A percentile compares a stretch with the other conserved stretches of the same genome.
Evolutionary conservation across 176 grass and related monocot species (phyloP).

Genomic region (Aegilops sharonensis): DNA sequence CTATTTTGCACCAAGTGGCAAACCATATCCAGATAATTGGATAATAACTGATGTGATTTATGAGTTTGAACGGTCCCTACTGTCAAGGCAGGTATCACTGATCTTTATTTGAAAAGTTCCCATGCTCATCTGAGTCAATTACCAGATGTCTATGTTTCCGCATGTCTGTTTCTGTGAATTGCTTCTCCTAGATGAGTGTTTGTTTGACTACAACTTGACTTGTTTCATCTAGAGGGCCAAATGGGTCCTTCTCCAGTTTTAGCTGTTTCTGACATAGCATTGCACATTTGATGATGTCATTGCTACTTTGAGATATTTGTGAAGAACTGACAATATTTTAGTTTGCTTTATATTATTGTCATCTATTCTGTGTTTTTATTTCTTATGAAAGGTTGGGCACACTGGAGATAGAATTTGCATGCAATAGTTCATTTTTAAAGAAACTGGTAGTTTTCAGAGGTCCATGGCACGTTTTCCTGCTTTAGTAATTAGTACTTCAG

Average conservation of each 20-base stretch:
- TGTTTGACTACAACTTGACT: slow-evolving; percentile 8
- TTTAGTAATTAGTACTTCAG: background rate
- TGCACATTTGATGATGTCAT: background rate
- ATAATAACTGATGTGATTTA: slow-evolving; percentile 96
- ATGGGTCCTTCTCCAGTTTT: background rate
- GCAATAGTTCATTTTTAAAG: background rate
- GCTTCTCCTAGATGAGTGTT: background rate
- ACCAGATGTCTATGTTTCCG: background rate
- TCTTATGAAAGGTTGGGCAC: background rate
- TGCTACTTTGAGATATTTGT: slow-evolving; percentile 2
- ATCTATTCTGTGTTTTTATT: slow-evolving; percentile 2
- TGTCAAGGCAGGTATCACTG: slow-evolving; percentile 88
- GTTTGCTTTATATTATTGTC: background rate
- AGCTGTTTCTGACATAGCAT: background rate
- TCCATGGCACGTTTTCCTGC: background rate
- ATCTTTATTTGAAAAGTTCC: slow-evolving; percentile 18
- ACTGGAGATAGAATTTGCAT: background rate
- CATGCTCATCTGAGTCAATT: background rate
- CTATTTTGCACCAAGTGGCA: slow-evolving; percentile 95
- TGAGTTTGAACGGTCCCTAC: slow-evolving; percentile 76
- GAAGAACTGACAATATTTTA: slow-evolving; percentile 2
- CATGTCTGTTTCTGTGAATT: background rate
- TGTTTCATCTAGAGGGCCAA: slow-evolving; percentile 1
- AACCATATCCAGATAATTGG: slow-evolving; percentile 99
- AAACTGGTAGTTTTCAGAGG: background rate